A percentile compares a stretch with the other conserved stretches of the same genome.
Conservation (phyloP, 257 asterid species). For the Fraxinus quadrangulata region DNA sequence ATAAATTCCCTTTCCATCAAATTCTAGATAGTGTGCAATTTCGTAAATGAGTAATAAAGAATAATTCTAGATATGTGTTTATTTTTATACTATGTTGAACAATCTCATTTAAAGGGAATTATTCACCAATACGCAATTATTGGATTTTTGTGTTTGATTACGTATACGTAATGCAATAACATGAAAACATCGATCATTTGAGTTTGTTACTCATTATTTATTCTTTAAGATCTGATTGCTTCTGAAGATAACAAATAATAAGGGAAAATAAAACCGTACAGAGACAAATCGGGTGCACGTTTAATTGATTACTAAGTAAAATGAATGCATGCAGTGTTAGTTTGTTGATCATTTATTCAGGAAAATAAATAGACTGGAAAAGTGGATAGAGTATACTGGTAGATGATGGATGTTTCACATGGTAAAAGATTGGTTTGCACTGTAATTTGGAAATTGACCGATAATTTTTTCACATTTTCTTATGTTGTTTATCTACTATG, state of each 20-base stretch:
- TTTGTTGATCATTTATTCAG: conserved; percentile 21
- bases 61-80: too few relatives aligned
- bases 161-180: too few relatives aligned
- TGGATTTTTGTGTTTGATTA: too few relatives aligned
- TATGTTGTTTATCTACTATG: too few relatives aligned
- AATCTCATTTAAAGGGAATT: too few relatives aligned
- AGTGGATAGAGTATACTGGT: conserved; percentile 27
- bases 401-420: not conserved
- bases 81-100: too few relatives aligned
- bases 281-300: conserved; percentile 3
- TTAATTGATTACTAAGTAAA: conserved; percentile 14
- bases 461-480: not conserved
- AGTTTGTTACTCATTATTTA: not conserved
- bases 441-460: not conserved
- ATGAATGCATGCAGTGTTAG: conserved; percentile 9
- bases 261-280: not conserved
- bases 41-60: too few relatives aligned
- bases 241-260: not conserved
- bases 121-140: too few relatives aligned
- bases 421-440: not conserved
- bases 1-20: too few relatives aligned
- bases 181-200: too few relatives aligned
- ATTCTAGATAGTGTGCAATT: too few relatives aligned
- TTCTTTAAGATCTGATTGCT: not conserved
- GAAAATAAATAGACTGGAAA: conserved; percentile 26